Base-by-base conservation (phyloP, 2,329 filamentous ascomycete species). In the Intubia oerlemansii region DNA sequence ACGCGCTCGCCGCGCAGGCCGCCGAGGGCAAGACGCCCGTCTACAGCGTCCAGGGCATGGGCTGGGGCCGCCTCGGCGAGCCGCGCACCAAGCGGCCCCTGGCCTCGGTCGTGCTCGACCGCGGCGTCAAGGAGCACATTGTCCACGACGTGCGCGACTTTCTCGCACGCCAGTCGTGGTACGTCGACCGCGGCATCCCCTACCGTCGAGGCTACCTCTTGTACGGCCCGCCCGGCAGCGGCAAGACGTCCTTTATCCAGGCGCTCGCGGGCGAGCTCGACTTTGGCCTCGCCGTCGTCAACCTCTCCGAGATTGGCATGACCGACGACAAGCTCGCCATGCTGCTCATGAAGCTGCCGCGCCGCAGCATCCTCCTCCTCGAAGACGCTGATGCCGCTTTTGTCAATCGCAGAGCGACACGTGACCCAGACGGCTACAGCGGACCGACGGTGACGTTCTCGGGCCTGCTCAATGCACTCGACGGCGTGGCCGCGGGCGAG, bases 171-270 rank as follows among this genome's bases (percentile, higher is more conserved):
- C 68, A 78, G 33, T 67, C 75, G 38, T 93, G 85, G 84, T 93
- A 93, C 44, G 67, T 82, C 28, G 81, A 92, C 42, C 72, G 85
- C n/a, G 85, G 84, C 3, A 91, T 93, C 37, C 85, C 85, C 0
- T 93, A 93, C 43, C 68, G 84, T 12, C 61, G 84, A 32, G 85
- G 84, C 1, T 93, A 93, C 44, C 60, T 93, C 7, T 62, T 93
- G 0, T 81, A 88, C 42, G 84, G 84, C 0, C 82, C 84, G 4
- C 84, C 84, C 0, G 84, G 84, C 0, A 91, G 77, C 24, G 90
- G 81, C 20, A 95, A 91, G 56, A 93, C 77, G 35, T 91, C 81
- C 0, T 95, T 98, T 41, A 93, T 98, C 36, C 82, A 93, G 49
- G 84, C 88, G 1, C 55, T 98, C 24, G 88, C 88, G 1, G 85